These are phyloP conservation scores for Amaranthus hypochondriacus DNA, from an alignment of 148 eudicot species.

Conservation along the genomic window DNA sequence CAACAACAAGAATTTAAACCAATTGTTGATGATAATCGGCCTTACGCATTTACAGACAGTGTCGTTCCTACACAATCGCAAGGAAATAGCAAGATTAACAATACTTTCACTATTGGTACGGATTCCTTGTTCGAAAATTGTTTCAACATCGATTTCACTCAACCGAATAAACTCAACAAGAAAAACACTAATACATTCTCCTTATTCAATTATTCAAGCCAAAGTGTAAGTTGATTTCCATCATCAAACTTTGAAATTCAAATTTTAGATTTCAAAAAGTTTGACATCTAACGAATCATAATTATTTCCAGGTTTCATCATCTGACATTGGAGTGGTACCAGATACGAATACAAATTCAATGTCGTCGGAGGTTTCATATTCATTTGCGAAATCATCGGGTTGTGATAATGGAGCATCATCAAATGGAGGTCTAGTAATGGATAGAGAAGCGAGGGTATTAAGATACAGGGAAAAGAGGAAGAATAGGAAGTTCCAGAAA, in stretches of 20 bases:
- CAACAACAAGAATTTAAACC: background rate
- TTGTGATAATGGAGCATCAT: constrained; percentile 10
- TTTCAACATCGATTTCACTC: constrained; percentile 58
- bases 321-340: constrained; percentile 90
- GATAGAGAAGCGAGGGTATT: constrained; percentile 83
- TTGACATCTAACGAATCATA: constrained; percentile 3
- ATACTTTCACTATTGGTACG: background rate
- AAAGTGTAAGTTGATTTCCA: constrained; percentile 18
- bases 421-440: constrained; percentile 15
- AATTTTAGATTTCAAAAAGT: background rate
- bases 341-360: constrained; percentile 46
- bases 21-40: background rate
- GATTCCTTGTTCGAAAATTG: constrained; percentile 28
- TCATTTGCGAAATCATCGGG: constrained; percentile 20
- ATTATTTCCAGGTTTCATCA: constrained; percentile 54
- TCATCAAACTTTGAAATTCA: no score
- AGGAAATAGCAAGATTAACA: constrained; percentile 3
- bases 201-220: constrained; percentile 16
- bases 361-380: constrained; percentile 66
- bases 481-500: constrained; percentile 89
- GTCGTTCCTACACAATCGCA: constrained; percentile 67
- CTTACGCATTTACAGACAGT: constrained; percentile 39
- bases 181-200: constrained; percentile 13
- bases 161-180: constrained; percentile 26
- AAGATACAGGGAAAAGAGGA: constrained; percentile 87